These are phyloP conservation scores for Ophiostoma piceae DNA, from an alignment of 2,329 filamentous ascomycete species.

Conservation along the genomic window DNA sequence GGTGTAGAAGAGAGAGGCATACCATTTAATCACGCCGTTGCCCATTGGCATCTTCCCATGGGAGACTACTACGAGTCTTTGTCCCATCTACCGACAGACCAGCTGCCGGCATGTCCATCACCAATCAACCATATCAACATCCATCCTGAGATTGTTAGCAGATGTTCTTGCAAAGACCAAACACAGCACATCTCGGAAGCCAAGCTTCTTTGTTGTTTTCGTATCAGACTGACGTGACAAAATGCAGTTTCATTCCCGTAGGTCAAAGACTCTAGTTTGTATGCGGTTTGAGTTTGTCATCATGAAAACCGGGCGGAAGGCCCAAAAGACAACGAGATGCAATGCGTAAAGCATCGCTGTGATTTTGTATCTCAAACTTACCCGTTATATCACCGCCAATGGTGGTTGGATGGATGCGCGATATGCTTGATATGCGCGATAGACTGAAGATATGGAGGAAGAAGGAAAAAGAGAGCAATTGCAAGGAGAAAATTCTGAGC, in stretches of 20 bases:
- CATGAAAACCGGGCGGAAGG: slow-evolving; percentile 42
- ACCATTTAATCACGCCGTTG: slow-evolving; percentile 2
- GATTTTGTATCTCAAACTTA: slow-evolving; percentile 28
- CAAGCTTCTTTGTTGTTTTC: slow-evolving; percentile 22
- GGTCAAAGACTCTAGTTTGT: slow-evolving; percentile 99
- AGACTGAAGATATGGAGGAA: slow-evolving; percentile 2
- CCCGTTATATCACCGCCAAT: slow-evolving; percentile 23
- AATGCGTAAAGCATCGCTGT: slow-evolving; percentile 24
- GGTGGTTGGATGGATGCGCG: not conserved
- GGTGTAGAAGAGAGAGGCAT: not conserved
- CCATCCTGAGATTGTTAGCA: slow-evolving; percentile 18
- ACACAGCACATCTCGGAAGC: not conserved
- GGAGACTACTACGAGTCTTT: not conserved
- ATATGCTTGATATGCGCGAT: slow-evolving; percentile 2
- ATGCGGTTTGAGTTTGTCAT: slow-evolving; percentile 83
- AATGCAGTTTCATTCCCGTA: slow-evolving; percentile 70
- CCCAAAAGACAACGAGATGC: slow-evolving; percentile 23
- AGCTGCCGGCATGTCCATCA: not conserved
- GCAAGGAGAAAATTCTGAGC: slow-evolving; percentile 24
- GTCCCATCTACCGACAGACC: not conserved
- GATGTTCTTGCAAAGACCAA: not conserved
- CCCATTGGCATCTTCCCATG: not conserved
- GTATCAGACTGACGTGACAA: slow-evolving; percentile 91
- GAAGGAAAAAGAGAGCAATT: slow-evolving; percentile 24
- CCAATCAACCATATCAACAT: not conserved